Conservation (phyloP, 129 eudicot genomes). For the carrot (Daucus carota) region DH1_v3.0 NC_030382.2:26515501-26516000, state of each 20-base stretch:
- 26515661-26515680: background rate
- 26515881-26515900: too few species aligned
- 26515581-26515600: background rate
- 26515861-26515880: too few species aligned
- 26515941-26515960: background rate
- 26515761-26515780: background rate
- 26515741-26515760: background rate
- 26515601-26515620: background rate
- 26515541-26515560: background rate
- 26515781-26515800: too few species aligned
- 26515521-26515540: background rate
- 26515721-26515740: background rate
- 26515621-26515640: background rate
- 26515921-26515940: too few species aligned
- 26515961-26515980: constrained; percentile 37
- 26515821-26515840: too few species aligned
- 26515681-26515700: background rate
- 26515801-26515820: too few species aligned
- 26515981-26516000: constrained; percentile 51
- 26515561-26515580: background rate
- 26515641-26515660: background rate
- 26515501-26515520: background rate
- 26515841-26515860: too few species aligned
- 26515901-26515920: too few species aligned
- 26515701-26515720: background rate